phyloP scores from a whole-genome alignment of 2,329 filamentous ascomycete species.

The Pestalotiopsis sp. region DNA sequence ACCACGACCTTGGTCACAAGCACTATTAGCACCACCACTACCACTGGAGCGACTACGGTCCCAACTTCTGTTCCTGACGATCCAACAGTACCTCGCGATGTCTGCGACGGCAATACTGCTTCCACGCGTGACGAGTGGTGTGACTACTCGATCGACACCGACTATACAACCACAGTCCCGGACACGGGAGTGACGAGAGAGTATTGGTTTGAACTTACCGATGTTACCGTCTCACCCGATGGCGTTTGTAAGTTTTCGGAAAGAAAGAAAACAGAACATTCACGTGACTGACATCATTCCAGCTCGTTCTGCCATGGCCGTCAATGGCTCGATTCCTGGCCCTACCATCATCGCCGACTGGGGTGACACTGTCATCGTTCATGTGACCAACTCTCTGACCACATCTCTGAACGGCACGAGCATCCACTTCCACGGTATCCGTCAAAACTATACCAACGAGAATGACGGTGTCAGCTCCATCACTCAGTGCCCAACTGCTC shows the following conservation, averaged over 20 bases:
- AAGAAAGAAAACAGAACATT: neutral
- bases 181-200: constrained; percentile 40
- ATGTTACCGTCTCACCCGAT: constrained; percentile 31
- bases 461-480: constrained; percentile 56
- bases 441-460: constrained; percentile 53
- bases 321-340: constrained; percentile 37
- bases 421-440: constrained; percentile 65
- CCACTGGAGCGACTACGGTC: neutral
- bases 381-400: constrained; percentile 50
- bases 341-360: constrained; percentile 46
- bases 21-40: neutral
- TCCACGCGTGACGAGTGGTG: constrained; percentile 28
- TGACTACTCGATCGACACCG: constrained; percentile 36
- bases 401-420: constrained; percentile 54
- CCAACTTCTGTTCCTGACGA: neutral
- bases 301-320: constrained; percentile 27
- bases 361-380: constrained; percentile 39
- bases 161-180: constrained; percentile 30
- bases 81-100: constrained; percentile 4
- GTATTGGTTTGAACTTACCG: constrained; percentile 24
- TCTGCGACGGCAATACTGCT: constrained; percentile 8
- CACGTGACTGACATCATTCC: neutral
- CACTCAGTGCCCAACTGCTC: constrained; percentile 51
- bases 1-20: neutral
- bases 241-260: constrained; percentile 22